These are phyloP conservation scores for Dioszegia hungarica DNA, from an alignment of 768 basidiomycete genomes.

Conservation along the genomic window DNA sequence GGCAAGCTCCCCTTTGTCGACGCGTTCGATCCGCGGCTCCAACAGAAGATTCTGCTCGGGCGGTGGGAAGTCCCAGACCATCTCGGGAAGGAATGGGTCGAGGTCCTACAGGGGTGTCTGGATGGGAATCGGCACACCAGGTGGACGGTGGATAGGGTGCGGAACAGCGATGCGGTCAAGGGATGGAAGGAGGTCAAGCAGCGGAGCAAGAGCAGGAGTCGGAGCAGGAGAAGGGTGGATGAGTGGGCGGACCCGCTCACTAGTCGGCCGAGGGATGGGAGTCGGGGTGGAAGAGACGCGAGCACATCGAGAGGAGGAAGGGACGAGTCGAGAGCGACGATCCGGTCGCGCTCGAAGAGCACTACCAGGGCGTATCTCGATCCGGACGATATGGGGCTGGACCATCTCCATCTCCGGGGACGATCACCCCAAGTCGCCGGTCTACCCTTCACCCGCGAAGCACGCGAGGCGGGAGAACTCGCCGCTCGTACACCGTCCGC, in stretches of 20 bases:
- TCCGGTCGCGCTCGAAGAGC: not conserved
- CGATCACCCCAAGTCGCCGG: not conserved
- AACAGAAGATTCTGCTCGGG: slow-evolving; percentile 87
- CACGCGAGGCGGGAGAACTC: not conserved
- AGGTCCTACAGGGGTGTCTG: slow-evolving; percentile 73
- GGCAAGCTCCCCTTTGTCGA: slow-evolving; percentile 84
- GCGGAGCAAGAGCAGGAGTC: slow-evolving; percentile 28
- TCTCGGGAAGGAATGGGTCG: slow-evolving; percentile 47
- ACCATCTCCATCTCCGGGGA: not conserved
- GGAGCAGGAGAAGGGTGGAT: slow-evolving; percentile 7
- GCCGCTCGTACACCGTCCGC: not conserved
- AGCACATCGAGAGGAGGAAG: not conserved
- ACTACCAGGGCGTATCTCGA: not conserved
- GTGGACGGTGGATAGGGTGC: slow-evolving; percentile 77
- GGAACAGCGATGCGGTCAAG: slow-evolving; percentile 54
- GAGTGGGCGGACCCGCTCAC: slow-evolving; percentile 4
- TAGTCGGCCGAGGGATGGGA: not conserved
- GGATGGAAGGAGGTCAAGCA: slow-evolving; percentile 41
- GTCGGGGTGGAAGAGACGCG: not conserved
- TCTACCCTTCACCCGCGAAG: not conserved
- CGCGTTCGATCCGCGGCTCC: slow-evolving; percentile 81
- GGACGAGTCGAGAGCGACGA: slow-evolving; percentile 14
- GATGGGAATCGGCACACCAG: slow-evolving; percentile 60
- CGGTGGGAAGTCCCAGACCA: slow-evolving; percentile 51
- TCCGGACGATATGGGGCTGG: not conserved